A percentile compares a stretch with the other conserved stretches of the same genome.
Evolutionary conservation across 192 early-diverging fungal genomes (phyloP).

Genomic region (Thoreauomyces humboldtii): DNA sequence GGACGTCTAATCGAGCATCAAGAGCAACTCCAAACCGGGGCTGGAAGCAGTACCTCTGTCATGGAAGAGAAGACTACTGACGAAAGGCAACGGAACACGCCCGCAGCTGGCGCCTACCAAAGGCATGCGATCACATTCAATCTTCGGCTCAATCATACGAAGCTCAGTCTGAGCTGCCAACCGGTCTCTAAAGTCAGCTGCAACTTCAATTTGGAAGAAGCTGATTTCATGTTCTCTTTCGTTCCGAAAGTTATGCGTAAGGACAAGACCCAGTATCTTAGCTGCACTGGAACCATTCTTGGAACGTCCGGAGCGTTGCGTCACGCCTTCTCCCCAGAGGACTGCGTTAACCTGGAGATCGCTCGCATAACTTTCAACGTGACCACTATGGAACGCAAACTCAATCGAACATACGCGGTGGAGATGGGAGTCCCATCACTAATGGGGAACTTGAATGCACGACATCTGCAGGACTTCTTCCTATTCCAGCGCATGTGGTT

Average conservation of each 20-base stretch:
- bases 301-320: conserved; percentile 60
- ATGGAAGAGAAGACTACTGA: background rate
- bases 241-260: conserved; percentile 18
- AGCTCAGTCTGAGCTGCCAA: conserved; percentile 68
- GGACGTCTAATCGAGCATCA: conserved; percentile 25
- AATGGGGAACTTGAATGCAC: conserved; percentile 56
- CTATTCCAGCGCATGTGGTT: conserved; percentile 70
- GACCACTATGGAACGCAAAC: conserved; percentile 51
- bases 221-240: conserved; percentile 56
- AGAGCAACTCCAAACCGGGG: conserved; percentile 32
- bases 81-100: background rate
- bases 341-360: conserved; percentile 60
- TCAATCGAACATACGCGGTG: conserved; percentile 46
- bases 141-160: conserved; percentile 62
- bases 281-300: conserved; percentile 56
- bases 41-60: conserved; percentile 6
- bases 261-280: conserved; percentile 33
- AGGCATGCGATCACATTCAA: conserved; percentile 52
- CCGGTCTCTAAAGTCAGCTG: conserved; percentile 72
- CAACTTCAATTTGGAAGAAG: conserved; percentile 65
- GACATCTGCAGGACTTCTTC: conserved; percentile 73
- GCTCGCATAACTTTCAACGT: conserved; percentile 62
- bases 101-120: conserved; percentile 28
- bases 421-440: conserved; percentile 58
- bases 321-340: conserved; percentile 75